Conservation (phyloP, 805 yeast genomes). For the Yarrowia sp. region DNA sequence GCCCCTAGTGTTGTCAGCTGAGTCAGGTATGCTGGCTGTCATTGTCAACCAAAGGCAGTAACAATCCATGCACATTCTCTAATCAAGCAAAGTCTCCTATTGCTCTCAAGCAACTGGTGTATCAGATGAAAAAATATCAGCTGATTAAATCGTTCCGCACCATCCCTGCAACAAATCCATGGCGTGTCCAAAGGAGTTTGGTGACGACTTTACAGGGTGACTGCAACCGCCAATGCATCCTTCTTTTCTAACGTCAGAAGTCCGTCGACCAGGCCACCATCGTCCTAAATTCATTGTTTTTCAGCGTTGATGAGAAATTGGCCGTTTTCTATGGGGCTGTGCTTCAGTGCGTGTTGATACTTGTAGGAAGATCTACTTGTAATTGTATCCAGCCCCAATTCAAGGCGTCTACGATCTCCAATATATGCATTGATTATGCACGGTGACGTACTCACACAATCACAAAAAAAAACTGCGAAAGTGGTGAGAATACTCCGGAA, state of each 20-base stretch:
- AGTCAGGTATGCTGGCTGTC: background rate
- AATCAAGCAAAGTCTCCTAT: too few relatives aligned
- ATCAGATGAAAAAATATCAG: too few relatives aligned
- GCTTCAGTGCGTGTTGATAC: too few relatives aligned
- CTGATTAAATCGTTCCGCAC: background rate
- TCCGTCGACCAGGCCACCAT: background rate
- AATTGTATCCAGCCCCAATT: background rate
- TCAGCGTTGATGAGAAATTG: background rate
- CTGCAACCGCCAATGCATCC: background rate
- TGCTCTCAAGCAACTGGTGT: too few relatives aligned
- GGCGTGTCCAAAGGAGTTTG: background rate
- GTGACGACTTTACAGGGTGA: background rate
- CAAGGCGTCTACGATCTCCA: background rate
- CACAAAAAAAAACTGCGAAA: too few relatives aligned
- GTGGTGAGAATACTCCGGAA: too few relatives aligned
- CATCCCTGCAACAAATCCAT: background rate
- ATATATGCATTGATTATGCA: background rate
- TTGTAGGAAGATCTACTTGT: background rate
- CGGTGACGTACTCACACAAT: background rate
- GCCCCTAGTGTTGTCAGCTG: background rate
- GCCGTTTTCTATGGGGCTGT: too few relatives aligned
- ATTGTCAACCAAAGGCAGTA: too few relatives aligned
- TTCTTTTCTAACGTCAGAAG: background rate
- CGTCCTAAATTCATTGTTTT: background rate
- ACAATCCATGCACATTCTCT: too few relatives aligned